Evolutionary conservation across 805 yeast species (phyloP).

Genomic region (Candida broadrunensis): DNA sequence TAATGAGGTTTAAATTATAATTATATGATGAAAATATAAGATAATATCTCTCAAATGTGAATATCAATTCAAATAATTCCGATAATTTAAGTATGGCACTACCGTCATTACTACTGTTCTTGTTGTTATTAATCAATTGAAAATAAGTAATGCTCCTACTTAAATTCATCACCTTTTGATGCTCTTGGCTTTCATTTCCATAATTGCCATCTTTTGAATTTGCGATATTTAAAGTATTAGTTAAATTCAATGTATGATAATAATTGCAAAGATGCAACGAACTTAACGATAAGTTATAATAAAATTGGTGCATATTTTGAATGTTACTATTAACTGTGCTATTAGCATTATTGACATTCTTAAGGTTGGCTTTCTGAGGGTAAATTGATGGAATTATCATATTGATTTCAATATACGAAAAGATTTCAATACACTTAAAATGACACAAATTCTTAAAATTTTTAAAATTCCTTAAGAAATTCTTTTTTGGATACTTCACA

Average conservation of each 20-base stretch:
- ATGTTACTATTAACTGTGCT: conserved; percentile 3
- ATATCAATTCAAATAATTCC: conserved; percentile 30
- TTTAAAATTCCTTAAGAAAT: conserved; percentile 15
- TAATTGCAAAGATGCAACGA: conserved; percentile 28
- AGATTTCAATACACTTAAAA: conserved; percentile 26
- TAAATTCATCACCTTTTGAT: conserved; percentile 27
- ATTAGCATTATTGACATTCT: background rate
- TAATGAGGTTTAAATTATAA: conserved; percentile 7
- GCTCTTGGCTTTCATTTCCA: conserved; percentile 21
- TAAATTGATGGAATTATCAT: conserved; percentile 11
- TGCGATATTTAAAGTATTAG: conserved; percentile 14
- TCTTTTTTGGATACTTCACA: conserved; percentile 12
- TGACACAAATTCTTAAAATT: conserved; percentile 23
- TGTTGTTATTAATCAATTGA: conserved; percentile 25
- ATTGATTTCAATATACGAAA: conserved; percentile 16
- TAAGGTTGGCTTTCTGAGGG: conserved; percentile 3
- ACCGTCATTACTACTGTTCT: conserved; percentile 18
- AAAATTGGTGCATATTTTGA: conserved; percentile 22
- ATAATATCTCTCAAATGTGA: conserved; percentile 24
- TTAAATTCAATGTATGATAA: conserved; percentile 25
- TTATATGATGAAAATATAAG: conserved; percentile 13
- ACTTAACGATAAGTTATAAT: conserved; percentile 27
- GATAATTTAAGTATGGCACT: conserved; percentile 18
- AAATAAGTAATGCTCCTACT: conserved; percentile 27
- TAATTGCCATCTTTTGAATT: conserved; percentile 3